Conservation (phyloP, 805 yeast genomes). For the Wickerhamiella qilinensis region DNA sequence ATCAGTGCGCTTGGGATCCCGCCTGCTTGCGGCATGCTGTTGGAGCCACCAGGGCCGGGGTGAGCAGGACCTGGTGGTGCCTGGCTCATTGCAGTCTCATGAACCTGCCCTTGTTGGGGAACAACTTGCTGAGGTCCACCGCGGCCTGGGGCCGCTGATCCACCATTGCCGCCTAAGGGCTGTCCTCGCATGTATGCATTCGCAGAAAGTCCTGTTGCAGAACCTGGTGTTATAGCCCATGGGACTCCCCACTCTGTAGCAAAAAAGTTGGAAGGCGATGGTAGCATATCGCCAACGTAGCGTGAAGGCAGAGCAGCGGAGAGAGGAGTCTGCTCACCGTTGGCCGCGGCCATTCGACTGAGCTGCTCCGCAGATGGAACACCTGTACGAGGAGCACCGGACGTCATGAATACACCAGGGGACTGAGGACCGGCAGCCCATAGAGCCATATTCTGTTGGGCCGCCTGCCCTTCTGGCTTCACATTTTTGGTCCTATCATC, state of each 20-base stretch:
- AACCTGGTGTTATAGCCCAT: conserved; percentile 5
- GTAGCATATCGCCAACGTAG: conserved; percentile 56
- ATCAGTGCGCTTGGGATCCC: too few relatives aligned
- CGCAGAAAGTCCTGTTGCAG: not conserved
- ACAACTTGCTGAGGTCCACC: too few relatives aligned
- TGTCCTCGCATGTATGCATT: too few relatives aligned
- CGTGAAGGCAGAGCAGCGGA: conserved; percentile 55
- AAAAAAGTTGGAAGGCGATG: conserved; percentile 67
- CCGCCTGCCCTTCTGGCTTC: not conserved
- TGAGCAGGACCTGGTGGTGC: too few relatives aligned
- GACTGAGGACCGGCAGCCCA: not conserved
- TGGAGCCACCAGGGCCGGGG: too few relatives aligned
- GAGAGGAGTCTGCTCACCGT: conserved; percentile 51
- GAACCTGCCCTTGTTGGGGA: too few relatives aligned
- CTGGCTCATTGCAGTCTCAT: too few relatives aligned
- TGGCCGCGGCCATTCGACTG: not conserved
- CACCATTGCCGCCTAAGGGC: too few relatives aligned
- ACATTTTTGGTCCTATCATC: not conserved
- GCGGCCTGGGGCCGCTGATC: too few relatives aligned
- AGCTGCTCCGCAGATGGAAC: not conserved
- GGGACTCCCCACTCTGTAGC: conserved; percentile 38
- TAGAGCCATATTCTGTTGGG: not conserved
- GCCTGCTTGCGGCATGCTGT: too few relatives aligned
- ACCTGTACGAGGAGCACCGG: not conserved
- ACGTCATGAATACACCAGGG: not conserved